Conservation (phyloP, 768 basidiomycete species). For the Leucocoprinus leucothites region DNA sequence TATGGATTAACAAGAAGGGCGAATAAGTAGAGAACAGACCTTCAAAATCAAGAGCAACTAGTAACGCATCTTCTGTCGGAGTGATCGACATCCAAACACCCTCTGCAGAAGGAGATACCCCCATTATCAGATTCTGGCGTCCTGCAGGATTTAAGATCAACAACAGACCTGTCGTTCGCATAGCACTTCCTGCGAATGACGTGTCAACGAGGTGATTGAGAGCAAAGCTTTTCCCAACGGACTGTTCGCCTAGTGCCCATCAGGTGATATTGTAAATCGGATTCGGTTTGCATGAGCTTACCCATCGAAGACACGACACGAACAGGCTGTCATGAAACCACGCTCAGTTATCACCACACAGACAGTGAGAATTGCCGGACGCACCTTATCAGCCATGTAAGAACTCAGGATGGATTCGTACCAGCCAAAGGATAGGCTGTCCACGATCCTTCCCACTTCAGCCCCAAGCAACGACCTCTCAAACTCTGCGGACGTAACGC, state of each 20-base stretch:
- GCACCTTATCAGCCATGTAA: slow-evolving; percentile 55
- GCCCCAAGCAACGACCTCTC: slow-evolving; percentile 58
- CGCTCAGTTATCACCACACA: no score
- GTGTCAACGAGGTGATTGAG: slow-evolving; percentile 62
- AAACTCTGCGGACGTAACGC: slow-evolving; percentile 42
- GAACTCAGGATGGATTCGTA: slow-evolving; percentile 63
- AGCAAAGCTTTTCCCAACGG: slow-evolving; percentile 58
- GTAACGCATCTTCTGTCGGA: slow-evolving; percentile 48
- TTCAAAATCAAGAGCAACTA: slow-evolving; percentile 66
- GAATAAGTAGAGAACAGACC: no score
- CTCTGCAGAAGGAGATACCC: no score
- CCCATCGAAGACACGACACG: slow-evolving; percentile 68
- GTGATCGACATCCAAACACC: slow-evolving; percentile 70
- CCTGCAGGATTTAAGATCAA: no score
- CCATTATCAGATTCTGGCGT: background rate
- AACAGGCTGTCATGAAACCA: slow-evolving; percentile 59
- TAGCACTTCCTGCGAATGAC: slow-evolving; percentile 63
- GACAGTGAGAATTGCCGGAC: no score
- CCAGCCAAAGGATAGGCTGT: slow-evolving; percentile 58
- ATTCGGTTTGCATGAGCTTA: no score
- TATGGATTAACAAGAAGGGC: background rate
- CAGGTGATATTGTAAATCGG: no score
- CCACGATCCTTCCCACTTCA: slow-evolving; percentile 52
- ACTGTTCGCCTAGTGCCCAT: slow-evolving; percentile 49
- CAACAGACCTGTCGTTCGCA: slow-evolving; percentile 64